These are phyloP conservation scores for Coniella vitis DNA, from an alignment of 2,329 filamentous ascomycete species.

Conservation along the genomic window DNA sequence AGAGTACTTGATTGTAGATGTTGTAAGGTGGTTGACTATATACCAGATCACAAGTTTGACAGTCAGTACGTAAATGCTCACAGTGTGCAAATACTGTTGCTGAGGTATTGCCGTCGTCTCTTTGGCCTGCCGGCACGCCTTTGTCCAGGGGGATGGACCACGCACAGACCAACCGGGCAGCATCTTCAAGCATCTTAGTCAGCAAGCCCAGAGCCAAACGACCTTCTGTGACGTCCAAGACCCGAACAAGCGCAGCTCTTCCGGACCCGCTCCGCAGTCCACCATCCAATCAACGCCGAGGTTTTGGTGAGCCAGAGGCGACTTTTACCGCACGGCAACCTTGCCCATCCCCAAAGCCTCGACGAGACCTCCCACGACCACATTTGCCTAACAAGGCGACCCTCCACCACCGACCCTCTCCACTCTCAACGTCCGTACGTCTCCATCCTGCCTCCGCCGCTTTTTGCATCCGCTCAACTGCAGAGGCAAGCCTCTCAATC, in stretches of 20 bases:
- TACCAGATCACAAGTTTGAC: too few species aligned
- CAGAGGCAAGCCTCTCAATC: too few species aligned
- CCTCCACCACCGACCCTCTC: too few species aligned
- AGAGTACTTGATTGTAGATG: too few species aligned
- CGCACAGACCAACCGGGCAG: not conserved
- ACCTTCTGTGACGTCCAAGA: constrained; percentile 10
- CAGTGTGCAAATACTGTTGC: not conserved
- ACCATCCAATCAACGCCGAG: constrained; percentile 10
- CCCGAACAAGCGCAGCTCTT: not conserved
- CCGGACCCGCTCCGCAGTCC: not conserved
- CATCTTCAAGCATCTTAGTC: constrained; percentile 5
- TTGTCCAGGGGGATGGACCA: too few species aligned
- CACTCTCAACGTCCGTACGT: not conserved
- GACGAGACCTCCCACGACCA: too few species aligned
- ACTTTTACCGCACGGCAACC: constrained; percentile 9
- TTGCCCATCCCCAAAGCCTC: too few species aligned
- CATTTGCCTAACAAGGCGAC: too few species aligned
- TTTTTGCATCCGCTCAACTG: not conserved
- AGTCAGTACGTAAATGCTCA: too few species aligned
- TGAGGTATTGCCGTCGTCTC: too few species aligned
- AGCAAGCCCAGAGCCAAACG: not conserved
- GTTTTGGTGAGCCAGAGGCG: constrained; percentile 14
- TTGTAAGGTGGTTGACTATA: too few species aligned
- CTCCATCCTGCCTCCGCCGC: constrained; percentile 2
- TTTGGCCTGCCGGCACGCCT: not conserved